These are phyloP conservation scores for Thermothelomyces thermophilus DNA, from an alignment of 2,329 filamentous ascomycete species.

Conservation along the genomic window DNA sequence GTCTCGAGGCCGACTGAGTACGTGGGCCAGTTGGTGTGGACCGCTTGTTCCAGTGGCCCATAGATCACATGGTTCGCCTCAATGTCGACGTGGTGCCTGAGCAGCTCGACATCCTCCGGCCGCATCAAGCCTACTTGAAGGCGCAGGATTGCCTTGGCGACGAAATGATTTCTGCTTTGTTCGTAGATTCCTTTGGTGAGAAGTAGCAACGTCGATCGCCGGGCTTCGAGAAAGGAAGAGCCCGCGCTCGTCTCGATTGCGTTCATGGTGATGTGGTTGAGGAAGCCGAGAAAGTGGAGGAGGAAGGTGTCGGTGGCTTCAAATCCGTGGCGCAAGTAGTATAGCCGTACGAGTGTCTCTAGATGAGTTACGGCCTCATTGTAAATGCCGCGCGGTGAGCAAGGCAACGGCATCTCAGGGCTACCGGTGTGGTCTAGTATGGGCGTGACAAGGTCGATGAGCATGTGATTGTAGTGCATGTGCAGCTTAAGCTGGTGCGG, in stretches of 20 bases:
- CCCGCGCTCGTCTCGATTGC: constrained; percentile 14
- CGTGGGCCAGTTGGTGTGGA: constrained; percentile 21
- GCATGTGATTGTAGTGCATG: constrained; percentile 23
- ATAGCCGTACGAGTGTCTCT: constrained; percentile 31
- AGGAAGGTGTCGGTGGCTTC: constrained; percentile 21
- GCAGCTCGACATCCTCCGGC: constrained; percentile 17
- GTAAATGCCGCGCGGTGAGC: constrained; percentile 18
- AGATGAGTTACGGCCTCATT: constrained; percentile 24
- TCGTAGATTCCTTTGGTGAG: constrained; percentile 23
- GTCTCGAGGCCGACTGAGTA: constrained; percentile 19
- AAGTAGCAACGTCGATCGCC: constrained; percentile 20
- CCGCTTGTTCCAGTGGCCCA: constrained; percentile 20
- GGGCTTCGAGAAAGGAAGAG: constrained; percentile 13
- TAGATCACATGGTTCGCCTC: constrained; percentile 14
- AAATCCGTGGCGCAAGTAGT: constrained; percentile 32
- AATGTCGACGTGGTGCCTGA: constrained; percentile 17
- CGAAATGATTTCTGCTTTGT: constrained; percentile 14
- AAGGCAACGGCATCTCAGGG: not conserved
- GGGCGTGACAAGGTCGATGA: constrained; percentile 21
- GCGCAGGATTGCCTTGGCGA: constrained; percentile 19
- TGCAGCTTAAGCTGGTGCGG: constrained; percentile 30
- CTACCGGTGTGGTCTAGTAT: constrained; percentile 12
- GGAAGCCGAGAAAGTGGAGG: constrained; percentile 20
- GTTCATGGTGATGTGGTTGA: constrained; percentile 20
- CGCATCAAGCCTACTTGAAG: constrained; percentile 20